Evolutionary conservation across 2,329 filamentous ascomycete species (phyloP).

Genomic region (Chaetomium globosum): DNA sequence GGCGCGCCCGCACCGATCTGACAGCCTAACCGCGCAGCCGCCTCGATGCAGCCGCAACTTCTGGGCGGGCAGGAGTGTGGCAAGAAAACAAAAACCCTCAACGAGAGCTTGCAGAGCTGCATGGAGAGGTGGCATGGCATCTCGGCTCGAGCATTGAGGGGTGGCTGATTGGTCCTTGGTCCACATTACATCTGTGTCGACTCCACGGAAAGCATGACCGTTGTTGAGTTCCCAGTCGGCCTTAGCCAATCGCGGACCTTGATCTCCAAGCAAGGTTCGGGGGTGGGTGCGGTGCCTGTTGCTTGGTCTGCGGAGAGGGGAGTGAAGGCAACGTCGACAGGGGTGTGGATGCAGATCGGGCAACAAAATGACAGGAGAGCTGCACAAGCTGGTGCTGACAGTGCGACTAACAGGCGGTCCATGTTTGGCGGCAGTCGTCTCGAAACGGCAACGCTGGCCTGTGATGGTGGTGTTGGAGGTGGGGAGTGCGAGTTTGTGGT

Average conservation of each 20-base stretch:
- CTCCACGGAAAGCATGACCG: slow-evolving; percentile 57
- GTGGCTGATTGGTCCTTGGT: slow-evolving; percentile 48
- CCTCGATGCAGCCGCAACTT: slow-evolving; percentile 23
- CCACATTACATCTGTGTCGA: slow-evolving; percentile 50
- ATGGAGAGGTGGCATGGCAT: slow-evolving; percentile 43
- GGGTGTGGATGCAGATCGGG: slow-evolving; percentile 34
- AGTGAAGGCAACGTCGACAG: slow-evolving; percentile 13
- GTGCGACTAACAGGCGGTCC: slow-evolving; percentile 21
- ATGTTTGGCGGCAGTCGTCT: slow-evolving; percentile 26
- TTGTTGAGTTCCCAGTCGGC: slow-evolving; percentile 47
- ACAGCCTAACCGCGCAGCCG: slow-evolving; percentile 21
- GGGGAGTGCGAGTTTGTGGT: slow-evolving; percentile 31
- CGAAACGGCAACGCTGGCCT: slow-evolving; percentile 28
- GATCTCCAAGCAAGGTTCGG: slow-evolving; percentile 14
- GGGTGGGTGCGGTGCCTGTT: slow-evolving; percentile 32
- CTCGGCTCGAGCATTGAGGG: slow-evolving; percentile 47
- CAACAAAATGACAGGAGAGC: slow-evolving; percentile 33
- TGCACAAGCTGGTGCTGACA: slow-evolving; percentile 19
- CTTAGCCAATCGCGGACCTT: slow-evolving; percentile 43
- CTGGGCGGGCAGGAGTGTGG: slow-evolving; percentile 16
- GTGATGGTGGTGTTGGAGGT: slow-evolving; percentile 33
- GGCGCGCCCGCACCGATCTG: slow-evolving; percentile 22
- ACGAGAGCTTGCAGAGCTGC: slow-evolving; percentile 37
- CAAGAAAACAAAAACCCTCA: slow-evolving; percentile 21
- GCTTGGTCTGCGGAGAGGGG: slow-evolving; percentile 29